Evolutionary conservation across 2,329 filamentous ascomycete species (phyloP).

Genomic region (Mariannaea sp.): DNA sequence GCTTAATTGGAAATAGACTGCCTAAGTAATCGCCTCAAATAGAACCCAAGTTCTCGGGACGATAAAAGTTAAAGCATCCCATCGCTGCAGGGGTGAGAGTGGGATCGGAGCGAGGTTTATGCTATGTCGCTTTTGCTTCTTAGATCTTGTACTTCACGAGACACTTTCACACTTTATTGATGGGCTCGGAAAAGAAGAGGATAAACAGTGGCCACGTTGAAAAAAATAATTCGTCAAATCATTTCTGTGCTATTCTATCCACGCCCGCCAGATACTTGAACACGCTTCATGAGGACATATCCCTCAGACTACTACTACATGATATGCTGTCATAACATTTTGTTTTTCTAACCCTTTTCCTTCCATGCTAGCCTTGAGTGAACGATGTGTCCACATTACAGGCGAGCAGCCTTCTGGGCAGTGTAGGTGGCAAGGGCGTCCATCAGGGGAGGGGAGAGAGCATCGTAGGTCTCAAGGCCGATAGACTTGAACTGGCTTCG

Average conservation of each 20-base stretch:
- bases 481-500: slow-evolving; percentile 56
- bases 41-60: no score
- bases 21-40: no score
- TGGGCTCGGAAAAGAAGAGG: background rate
- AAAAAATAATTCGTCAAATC: background rate
- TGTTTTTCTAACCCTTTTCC: background rate
- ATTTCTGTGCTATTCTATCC: background rate
- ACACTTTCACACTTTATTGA: no score
- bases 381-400: background rate
- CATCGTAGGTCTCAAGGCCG: slow-evolving; percentile 67
- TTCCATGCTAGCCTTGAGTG: background rate
- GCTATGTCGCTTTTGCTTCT: no score
- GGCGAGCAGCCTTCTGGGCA: slow-evolving; percentile 49
- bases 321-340: slow-evolving; percentile 2
- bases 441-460: slow-evolving; percentile 66
- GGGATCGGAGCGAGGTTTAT: no score
- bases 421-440: slow-evolving; percentile 62
- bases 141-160: no score
- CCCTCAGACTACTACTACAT: slow-evolving; percentile 11
- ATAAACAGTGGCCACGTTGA: background rate
- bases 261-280: background rate
- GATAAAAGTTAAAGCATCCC: no score
- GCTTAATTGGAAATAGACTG: no score
- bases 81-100: no score
- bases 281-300: background rate